Conservation (phyloP, 495 filamentous ascomycete species). For the Penicillium odoratum region DNA sequence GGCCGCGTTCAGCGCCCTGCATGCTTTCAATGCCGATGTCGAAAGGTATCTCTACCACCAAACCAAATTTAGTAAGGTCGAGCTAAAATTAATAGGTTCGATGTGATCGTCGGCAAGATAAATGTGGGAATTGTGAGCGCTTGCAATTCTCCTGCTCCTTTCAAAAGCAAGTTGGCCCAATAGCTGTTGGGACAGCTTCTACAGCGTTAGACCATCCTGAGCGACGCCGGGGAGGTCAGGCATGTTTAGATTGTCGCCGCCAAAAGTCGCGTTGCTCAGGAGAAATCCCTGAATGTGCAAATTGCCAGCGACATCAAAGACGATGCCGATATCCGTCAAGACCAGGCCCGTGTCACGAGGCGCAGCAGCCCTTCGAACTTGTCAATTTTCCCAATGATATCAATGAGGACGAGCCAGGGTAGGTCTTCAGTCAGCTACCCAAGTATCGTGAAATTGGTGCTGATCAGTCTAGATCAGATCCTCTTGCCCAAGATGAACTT, state of each 20-base stretch:
- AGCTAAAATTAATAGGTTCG: constrained; percentile 14
- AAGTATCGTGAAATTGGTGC: neutral
- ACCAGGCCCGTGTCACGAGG: neutral
- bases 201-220: constrained; percentile 4
- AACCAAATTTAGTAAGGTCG: neutral
- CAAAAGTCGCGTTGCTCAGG: constrained; percentile 21
- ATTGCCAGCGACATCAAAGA: constrained; percentile 5
- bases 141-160: constrained; percentile 18
- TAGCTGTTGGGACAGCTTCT: neutral
- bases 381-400: neutral
- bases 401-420: neutral
- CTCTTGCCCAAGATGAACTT: constrained; percentile 6
- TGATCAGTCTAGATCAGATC: neutral
- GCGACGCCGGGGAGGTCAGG: constrained; percentile 12
- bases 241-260: constrained; percentile 17
- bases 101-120: constrained; percentile 15
- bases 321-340: constrained; percentile 8
- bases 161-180: neutral
- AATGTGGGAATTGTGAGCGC: constrained; percentile 19
- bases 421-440: neutral
- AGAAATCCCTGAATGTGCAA: constrained; percentile 12
- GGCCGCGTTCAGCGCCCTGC: constrained; percentile 12
- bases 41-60: constrained; percentile 10
- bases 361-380: neutral
- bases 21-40: constrained; percentile 22